These are phyloP conservation scores for Carex sylvatica DNA, from an alignment of 202 grass and related monocot species.

Conservation along the genomic window DNA sequence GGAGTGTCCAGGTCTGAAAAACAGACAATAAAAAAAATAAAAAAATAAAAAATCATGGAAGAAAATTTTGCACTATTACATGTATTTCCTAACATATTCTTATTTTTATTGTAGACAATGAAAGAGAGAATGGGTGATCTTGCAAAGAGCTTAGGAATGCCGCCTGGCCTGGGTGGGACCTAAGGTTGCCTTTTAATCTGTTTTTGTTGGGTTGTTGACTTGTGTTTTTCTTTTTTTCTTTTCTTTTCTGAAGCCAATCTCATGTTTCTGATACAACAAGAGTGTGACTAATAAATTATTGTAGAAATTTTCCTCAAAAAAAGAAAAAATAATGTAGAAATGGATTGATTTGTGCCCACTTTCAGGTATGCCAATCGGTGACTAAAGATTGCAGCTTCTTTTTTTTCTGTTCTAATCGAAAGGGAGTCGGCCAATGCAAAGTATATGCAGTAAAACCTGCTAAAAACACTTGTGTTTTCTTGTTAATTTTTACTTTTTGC, in stretches of 20 bases:
- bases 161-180: conserved; percentile 51
- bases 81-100: not conserved
- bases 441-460: not conserved
- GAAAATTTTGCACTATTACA: not conserved
- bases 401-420: not conserved
- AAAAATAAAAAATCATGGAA: not conserved
- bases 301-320: no score
- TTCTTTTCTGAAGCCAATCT: not conserved
- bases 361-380: not conserved
- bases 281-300: not conserved
- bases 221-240: no score
- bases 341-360: not conserved
- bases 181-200: not conserved
- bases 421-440: not conserved
- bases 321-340: not conserved
- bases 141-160: conserved; percentile 94
- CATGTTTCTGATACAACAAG: not conserved
- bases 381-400: not conserved
- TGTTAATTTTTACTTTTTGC: not conserved
- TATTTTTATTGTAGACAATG: conserved; percentile 55
- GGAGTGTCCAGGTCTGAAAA: conserved; percentile 69
- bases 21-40: not conserved
- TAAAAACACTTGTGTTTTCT: not conserved
- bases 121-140: conserved; percentile 98
- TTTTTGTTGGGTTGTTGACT: not conserved